Evolutionary conservation across 768 basidiomycete species (phyloP).

Genomic region (Tephrocybe sp.): DNA sequence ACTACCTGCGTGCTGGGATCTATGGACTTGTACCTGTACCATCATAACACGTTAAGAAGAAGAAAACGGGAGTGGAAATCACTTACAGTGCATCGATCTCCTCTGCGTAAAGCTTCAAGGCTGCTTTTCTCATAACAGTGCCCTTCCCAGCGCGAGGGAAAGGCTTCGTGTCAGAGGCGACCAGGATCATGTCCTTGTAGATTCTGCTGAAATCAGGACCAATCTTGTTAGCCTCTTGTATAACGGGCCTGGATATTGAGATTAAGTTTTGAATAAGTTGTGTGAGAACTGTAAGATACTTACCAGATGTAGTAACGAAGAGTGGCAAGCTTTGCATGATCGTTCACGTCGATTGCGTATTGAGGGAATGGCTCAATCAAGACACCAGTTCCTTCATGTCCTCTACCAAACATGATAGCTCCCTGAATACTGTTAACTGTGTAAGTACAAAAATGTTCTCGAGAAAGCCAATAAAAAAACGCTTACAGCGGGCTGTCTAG

Average conservation of each 20-base stretch:
- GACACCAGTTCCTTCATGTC: constrained; percentile 28
- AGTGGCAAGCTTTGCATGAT: constrained; percentile 21
- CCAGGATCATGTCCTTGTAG: constrained; percentile 40
- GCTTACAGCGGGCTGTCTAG: neutral
- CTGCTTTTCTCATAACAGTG: neutral
- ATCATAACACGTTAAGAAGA: neutral
- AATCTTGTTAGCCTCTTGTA: constrained; percentile 30
- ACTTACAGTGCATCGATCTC: neutral
- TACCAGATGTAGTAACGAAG: constrained; percentile 31
- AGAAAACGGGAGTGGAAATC: neutral
- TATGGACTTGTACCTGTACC: too few species aligned
- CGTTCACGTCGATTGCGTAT: constrained; percentile 23
- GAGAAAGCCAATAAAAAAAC: neutral
- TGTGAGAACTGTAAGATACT: neutral
- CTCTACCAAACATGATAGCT: constrained; percentile 31
- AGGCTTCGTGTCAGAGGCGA: constrained; percentile 18
- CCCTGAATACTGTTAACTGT: constrained; percentile 15
- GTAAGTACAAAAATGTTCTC: neutral
- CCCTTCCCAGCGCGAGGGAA: neutral
- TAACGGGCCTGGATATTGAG: constrained; percentile 17
- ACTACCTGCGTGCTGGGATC: too few species aligned
- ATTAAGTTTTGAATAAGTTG: neutral
- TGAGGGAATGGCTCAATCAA: constrained; percentile 25
- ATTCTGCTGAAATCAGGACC: constrained; percentile 31
- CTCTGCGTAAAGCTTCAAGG: neutral